A percentile compares a stretch with the other conserved stretches of the same genome.
Evolutionary conservation across 2,329 filamentous ascomycete species (phyloP).

Genomic region (Diaporthe aspalathi): DNA sequence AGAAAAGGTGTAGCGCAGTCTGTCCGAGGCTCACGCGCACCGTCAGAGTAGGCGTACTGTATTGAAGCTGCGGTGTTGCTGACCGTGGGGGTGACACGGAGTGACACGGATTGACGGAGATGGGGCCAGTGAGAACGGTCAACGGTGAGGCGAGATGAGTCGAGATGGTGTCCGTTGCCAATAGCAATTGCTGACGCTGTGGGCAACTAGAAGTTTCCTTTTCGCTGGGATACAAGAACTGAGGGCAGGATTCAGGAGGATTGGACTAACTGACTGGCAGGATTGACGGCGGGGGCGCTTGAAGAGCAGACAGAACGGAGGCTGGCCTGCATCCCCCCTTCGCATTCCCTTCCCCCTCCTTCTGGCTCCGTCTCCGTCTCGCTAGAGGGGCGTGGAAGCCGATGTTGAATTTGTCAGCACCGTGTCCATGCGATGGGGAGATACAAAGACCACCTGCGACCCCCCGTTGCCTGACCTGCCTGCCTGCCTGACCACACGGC

Average conservation of each 20-base stretch:
- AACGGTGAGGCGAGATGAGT: slow-evolving; percentile 21
- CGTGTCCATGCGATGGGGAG: slow-evolving; percentile 21
- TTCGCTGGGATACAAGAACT: not conserved
- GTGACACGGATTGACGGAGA: too few relatives aligned
- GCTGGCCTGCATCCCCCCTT: too few relatives aligned
- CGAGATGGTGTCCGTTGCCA: slow-evolving; percentile 13
- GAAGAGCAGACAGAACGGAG: not conserved
- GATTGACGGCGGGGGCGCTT: slow-evolving; percentile 12
- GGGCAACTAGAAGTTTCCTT: slow-evolving; percentile 25
- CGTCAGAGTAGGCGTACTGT: not conserved
- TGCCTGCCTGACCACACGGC: slow-evolving; percentile 24
- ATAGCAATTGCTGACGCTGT: slow-evolving; percentile 2
- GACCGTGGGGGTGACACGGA: slow-evolving; percentile 8
- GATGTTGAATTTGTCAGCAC: slow-evolving; percentile 46
- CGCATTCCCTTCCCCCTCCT: slow-evolving; percentile 2
- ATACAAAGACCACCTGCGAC: slow-evolving; percentile 14
- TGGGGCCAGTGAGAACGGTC: not conserved
- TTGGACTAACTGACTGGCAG: not conserved
- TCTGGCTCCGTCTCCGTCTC: not conserved
- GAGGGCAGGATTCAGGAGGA: slow-evolving; percentile 37
- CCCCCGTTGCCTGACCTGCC: too few relatives aligned
- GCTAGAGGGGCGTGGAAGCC: slow-evolving; percentile 42
- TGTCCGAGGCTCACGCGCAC: slow-evolving; percentile 9
- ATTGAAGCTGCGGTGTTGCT: too few relatives aligned
- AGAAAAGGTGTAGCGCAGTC: slow-evolving; percentile 23